These are phyloP conservation scores for Allium sativum DNA, from an alignment of 106 monocot species.

Conservation along the genomic window DNA sequence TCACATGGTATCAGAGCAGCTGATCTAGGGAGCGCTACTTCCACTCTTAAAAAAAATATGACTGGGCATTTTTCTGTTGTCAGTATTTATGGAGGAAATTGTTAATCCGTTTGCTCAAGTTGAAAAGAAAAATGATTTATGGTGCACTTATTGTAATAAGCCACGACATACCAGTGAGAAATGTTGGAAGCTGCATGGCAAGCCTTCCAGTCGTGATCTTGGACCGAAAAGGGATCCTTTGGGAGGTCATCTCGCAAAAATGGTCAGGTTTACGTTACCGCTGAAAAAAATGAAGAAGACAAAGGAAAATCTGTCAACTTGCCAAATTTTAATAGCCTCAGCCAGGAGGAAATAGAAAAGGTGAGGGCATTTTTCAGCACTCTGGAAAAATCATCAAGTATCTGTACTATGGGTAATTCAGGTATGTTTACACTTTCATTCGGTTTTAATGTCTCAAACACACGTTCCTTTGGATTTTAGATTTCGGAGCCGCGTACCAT, in stretches of 20 bases:
- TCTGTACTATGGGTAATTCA: neutral
- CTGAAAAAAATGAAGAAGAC: neutral
- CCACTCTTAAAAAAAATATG: no score
- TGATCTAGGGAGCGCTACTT: no score
- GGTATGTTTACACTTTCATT: neutral
- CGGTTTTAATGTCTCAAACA: slow-evolving; percentile 2
- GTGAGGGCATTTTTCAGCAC: neutral
- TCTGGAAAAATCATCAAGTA: slow-evolving; percentile 1
- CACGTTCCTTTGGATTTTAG: neutral
- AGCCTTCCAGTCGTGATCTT: neutral
- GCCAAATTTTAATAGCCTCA: neutral
- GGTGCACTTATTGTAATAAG: slow-evolving; percentile 4
- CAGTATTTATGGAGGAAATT: no score
- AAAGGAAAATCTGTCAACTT: neutral
- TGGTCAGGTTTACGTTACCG: no score
- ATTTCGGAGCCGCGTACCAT: neutral
- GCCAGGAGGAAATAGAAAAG: neutral
- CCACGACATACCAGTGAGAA: neutral
- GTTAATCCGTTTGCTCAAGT: no score
- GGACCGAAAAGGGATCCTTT: neutral
- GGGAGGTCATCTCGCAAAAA: no score
- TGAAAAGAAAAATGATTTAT: neutral
- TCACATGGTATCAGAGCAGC: no score
- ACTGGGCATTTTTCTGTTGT: no score
- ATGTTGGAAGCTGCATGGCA: neutral